Evolutionary conservation across 2,329 filamentous ascomycete species (phyloP).

Genomic region (Exophiala sideris): DNA sequence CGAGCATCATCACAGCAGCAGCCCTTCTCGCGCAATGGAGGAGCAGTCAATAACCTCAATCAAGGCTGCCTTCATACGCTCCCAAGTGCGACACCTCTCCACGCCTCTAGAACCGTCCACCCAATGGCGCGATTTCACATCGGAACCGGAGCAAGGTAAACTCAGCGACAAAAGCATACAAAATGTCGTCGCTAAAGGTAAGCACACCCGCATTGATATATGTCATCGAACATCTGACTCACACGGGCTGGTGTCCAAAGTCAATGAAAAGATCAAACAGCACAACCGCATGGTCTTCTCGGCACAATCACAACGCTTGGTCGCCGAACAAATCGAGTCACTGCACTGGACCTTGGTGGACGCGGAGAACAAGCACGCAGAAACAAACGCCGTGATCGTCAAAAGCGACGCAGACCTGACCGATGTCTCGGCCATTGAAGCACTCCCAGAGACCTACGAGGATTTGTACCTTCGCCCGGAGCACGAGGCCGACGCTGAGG

Average conservation of each 20-base stretch:
- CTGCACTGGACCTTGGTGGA: constrained; percentile 53
- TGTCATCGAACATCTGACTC: neutral
- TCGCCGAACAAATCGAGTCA: constrained; percentile 54
- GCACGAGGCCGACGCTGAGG: neutral
- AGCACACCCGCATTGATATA: neutral
- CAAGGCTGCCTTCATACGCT: constrained; percentile 51
- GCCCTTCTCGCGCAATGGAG: constrained; percentile 7
- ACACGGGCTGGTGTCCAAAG: constrained; percentile 30
- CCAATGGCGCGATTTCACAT: constrained; percentile 44
- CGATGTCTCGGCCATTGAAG: constrained; percentile 4
- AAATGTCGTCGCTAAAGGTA: constrained; percentile 52
- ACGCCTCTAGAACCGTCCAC: constrained; percentile 47
- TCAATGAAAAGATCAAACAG: constrained; percentile 50
- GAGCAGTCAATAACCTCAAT: constrained; percentile 47
- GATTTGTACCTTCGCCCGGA: constrained; percentile 9
- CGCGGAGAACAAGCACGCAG: constrained; percentile 29
- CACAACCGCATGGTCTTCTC: constrained; percentile 55
- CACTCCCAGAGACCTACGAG: constrained; percentile 14
- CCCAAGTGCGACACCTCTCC: constrained; percentile 52
- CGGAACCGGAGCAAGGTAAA: constrained; percentile 42
- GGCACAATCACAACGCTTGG: constrained; percentile 53
- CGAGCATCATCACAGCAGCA: neutral
- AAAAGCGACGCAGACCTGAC: constrained; percentile 16
- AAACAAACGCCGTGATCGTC: constrained; percentile 10
- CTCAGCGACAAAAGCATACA: constrained; percentile 49